Evolutionary conservation across 2,329 filamentous ascomycete genomes (phyloP), one percentile per base, ranked within the genome.

Genomic region (Cercospora sp.): DNA sequence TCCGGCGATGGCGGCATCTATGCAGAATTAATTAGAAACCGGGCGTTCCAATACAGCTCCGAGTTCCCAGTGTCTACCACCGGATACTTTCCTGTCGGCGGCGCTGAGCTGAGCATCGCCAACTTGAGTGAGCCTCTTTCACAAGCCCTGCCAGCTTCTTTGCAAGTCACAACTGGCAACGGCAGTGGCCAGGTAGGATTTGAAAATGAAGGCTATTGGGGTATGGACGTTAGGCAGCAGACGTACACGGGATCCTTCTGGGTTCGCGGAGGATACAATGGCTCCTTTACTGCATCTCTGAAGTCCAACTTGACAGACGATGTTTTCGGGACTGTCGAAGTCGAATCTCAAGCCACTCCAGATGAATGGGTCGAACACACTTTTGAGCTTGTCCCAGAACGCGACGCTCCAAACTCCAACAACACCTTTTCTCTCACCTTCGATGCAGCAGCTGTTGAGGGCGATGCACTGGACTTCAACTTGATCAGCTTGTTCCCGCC

Each of bases 1-100:
- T 89, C 87, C 1, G 89, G 90, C 2, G 90, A 92, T 74, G 90
- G 90, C 23, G 90, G 90, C 5, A 86, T 92, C 69, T 92, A 92
- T 75, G 90, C 88, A 60, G 89, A 92, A 75, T 78, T 92, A 65
- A 86, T 92, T 66, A 85, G 84, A 62, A 92, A 92, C 78, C 85
- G 89, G 60, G 90, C 89, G 10, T 91, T 92, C 74, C 90, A 92
- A 77, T 66, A 48, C 62, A 70, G 66, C 33, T 23, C 30, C 23
- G 48, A 67, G 13, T 75, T 68, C 63, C 70, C 73, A 1, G 69
- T 74, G 33, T 63, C 58, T 33, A 66, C 71, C 9, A 60, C 66
- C 20, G 68, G 60, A 20, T 75, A 73, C 53, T 63, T 59, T 18
- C 51, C 72, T 1, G 66, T 75, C 45, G 73, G 73, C 30, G 69